phyloP scores from a whole-genome alignment of 1,139 yeast species.

The Magnusiomyces sp. region DNA sequence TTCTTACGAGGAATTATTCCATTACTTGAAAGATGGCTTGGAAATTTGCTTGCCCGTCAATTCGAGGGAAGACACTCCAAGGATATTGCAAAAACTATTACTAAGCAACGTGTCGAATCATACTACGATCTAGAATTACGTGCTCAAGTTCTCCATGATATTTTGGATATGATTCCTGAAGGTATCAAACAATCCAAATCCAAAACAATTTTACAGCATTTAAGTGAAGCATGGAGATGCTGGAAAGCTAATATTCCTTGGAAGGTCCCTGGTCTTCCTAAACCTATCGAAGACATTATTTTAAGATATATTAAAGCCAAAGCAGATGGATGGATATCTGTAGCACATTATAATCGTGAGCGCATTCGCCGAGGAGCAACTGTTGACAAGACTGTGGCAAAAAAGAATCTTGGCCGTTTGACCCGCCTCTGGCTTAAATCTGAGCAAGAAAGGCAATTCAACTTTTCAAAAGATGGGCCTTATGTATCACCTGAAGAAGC shows the following conservation, averaged over 20 bases:
- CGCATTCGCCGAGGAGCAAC: constrained; percentile 80
- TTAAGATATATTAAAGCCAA: constrained; percentile 87
- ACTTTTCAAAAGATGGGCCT: constrained; percentile 81
- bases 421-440: constrained; percentile 88
- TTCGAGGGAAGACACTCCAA: constrained; percentile 93
- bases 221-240: constrained; percentile 98
- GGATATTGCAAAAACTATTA: constrained; percentile 86
- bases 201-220: constrained; percentile 80
- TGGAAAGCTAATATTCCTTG: constrained; percentile 99
- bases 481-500: constrained; percentile 83
- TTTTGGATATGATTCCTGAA: constrained; percentile 93
- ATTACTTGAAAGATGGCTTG: constrained; percentile 86
- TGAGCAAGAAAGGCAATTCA: constrained; percentile 83
- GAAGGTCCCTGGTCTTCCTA: constrained; percentile 96
- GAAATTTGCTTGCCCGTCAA: constrained; percentile 83
- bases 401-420: constrained; percentile 83
- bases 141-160: constrained; percentile 92
- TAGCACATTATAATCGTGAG: constrained; percentile 87
- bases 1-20: constrained; percentile 94
- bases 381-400: constrained; percentile 89
- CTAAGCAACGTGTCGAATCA: constrained; percentile 92
- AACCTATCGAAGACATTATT: constrained; percentile 78
- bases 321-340: constrained; percentile 95
- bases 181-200: constrained; percentile 85
- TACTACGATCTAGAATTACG: constrained; percentile 89